Evolutionary conservation across 179 eudicot species (phyloP), one percentile per base, ranked within the genome.

Genomic region (Beta lomatogona): DNA sequence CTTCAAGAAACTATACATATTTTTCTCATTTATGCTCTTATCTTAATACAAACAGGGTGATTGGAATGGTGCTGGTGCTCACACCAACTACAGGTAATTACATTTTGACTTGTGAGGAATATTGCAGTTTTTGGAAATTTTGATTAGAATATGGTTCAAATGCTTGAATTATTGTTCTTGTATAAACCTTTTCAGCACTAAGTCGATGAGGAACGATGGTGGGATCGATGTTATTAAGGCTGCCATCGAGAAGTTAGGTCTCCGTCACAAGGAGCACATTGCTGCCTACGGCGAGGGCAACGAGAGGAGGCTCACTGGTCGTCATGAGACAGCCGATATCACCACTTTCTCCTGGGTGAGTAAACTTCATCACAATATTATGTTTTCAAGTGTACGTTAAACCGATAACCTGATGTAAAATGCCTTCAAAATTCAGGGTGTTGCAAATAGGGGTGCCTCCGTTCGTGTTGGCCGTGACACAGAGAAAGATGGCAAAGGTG

Each of bases 11-110:
- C 1, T 59, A 16, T 66, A 9, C 21, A 21, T 36, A 9, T 22
- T 67, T 75, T 69, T 72, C 16, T 58, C 73, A 36, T 21, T 55
- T 28, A 31, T 12, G 50, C 6, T 68, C 0, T 31, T 25, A 12
- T 61, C 66, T 57, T 0, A 18, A 48, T 19, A 84, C 77, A 10
- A 76, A 73, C 79, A 88, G 90, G 94, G 94, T 69, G 94, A 91
- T 67, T 91, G 93, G 93, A 91, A 91, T 59, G 94, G 94, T 44
- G 94, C 94, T 44, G 92, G 94, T 86, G 94, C 94, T 21, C 94
- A 91, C 84, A 83, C 89, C 55, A 91, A 91, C 86, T 91, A 87
- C 81, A 91, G 94, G 94, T 89, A 83, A 68, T 9, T 18, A 41
- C 50, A 31, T 36, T 28, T 28, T 16, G 41, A 36, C 41, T 3